Conservation (phyloP, 2,329 filamentous ascomycete genomes). For the Fusarium tupiense region DNA sequence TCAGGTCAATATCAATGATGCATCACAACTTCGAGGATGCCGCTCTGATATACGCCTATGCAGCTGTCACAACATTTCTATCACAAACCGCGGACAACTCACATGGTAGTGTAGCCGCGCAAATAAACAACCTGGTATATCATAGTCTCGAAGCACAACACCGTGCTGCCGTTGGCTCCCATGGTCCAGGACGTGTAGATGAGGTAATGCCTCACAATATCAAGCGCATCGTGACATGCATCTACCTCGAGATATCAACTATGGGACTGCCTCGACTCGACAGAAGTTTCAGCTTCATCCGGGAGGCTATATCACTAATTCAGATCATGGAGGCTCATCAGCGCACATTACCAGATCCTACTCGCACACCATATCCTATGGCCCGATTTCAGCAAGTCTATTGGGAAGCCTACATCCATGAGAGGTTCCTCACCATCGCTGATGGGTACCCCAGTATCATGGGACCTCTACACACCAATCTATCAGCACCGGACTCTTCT, state of each 20-base stretch:
- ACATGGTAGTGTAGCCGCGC: constrained; percentile 31
- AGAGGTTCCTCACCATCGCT: constrained; percentile 64
- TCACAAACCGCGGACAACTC: constrained; percentile 34
- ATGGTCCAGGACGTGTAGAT: constrained; percentile 49
- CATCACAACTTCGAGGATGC: constrained; percentile 33
- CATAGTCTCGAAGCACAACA: constrained; percentile 44
- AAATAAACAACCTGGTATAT: constrained; percentile 38
- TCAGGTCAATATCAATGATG: constrained; percentile 30
- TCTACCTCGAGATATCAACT: constrained; percentile 63
- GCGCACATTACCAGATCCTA: constrained; percentile 24
- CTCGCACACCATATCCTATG: constrained; percentile 20
- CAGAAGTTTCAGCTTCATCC: constrained; percentile 60
- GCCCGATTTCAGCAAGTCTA: constrained; percentile 57
- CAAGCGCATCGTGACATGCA: constrained; percentile 59
- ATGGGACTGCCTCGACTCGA: constrained; percentile 60
- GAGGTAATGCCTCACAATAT: constrained; percentile 53
- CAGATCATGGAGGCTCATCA: constrained; percentile 36
- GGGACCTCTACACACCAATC: constrained; percentile 45
- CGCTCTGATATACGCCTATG: constrained; percentile 35
- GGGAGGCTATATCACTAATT: constrained; percentile 56
- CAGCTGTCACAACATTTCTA: constrained; percentile 35
- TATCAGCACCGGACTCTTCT: constrained; percentile 45
- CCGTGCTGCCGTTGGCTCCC: constrained; percentile 41
- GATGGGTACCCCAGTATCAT: constrained; percentile 56
- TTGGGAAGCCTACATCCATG: constrained; percentile 66